phyloP scores from a whole-genome alignment of 1,284 basidiomycete genomes.

The Moesziomyces parantarcticus region DNA sequence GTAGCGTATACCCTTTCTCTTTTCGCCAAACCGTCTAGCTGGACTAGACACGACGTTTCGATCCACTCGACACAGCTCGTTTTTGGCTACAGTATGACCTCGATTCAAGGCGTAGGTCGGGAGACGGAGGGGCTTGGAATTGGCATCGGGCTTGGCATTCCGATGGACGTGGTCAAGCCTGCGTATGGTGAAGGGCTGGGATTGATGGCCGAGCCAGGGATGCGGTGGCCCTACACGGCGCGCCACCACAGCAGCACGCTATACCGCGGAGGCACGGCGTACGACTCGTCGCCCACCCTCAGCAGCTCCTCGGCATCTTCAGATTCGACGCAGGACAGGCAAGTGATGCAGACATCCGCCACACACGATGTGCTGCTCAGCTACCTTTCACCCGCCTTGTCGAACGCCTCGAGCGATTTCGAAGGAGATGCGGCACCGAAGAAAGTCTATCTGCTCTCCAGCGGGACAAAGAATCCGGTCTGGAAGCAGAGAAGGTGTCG shows the following conservation, averaged over 20 bases:
- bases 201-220: slow-evolving; percentile 64
- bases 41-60: slow-evolving; percentile 11
- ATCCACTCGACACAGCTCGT: neutral
- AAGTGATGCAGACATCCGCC: slow-evolving; percentile 6
- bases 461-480: slow-evolving; percentile 11
- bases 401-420: neutral
- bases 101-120: neutral
- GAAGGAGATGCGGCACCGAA: neutral
- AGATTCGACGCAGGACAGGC: slow-evolving; percentile 7
- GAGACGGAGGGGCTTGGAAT: slow-evolving; percentile 15
- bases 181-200: slow-evolving; percentile 94
- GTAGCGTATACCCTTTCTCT: neutral
- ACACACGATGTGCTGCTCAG: slow-evolving; percentile 32
- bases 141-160: slow-evolving; percentile 9
- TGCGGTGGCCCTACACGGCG: slow-evolving; percentile 32
- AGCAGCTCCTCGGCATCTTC: slow-evolving; percentile 5
- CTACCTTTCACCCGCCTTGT: slow-evolving; percentile 22
- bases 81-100: neutral
- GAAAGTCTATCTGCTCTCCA: slow-evolving; percentile 29
- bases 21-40: slow-evolving; percentile 4
- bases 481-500: slow-evolving; percentile 10
- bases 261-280: neutral
- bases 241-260: slow-evolving; percentile 13
- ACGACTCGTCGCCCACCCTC: slow-evolving; percentile 27
- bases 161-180: slow-evolving; percentile 89